Evolutionary conservation across 2,329 filamentous ascomycete genomes (phyloP).

Genomic region (Tolypocladium tropicale): DNA sequence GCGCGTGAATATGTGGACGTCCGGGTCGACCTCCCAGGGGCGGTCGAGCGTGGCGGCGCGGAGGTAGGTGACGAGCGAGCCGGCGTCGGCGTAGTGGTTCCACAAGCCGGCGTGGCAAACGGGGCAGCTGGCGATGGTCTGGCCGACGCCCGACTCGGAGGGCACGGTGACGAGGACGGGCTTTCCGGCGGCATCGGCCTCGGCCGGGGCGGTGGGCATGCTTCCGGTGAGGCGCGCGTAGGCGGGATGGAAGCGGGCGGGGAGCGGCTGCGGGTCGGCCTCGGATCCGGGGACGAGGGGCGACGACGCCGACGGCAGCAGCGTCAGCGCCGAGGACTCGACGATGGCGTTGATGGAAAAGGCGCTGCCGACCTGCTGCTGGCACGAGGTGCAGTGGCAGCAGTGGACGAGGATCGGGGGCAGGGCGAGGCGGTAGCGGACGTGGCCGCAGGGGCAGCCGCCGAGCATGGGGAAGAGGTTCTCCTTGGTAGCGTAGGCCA

Average conservation of each 20-base stretch:
- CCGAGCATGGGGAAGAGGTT: constrained; percentile 20
- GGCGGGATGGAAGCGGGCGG: background rate
- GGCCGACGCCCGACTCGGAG: constrained; percentile 27
- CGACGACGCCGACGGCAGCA: constrained; percentile 2
- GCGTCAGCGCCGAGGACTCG: constrained; percentile 24
- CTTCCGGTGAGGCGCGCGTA: constrained; percentile 12
- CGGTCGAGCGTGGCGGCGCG: constrained; percentile 34
- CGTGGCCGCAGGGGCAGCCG: constrained; percentile 59
- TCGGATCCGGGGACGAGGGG: background rate
- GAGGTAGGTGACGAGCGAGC: constrained; percentile 23
- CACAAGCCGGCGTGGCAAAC: constrained; percentile 29
- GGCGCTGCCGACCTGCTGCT: constrained; percentile 30
- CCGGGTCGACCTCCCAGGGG: constrained; percentile 25
- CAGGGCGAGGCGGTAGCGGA: constrained; percentile 55
- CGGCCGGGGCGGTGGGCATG: background rate
- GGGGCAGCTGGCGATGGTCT: constrained; percentile 31
- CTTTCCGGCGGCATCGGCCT: background rate
- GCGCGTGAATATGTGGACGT: constrained; percentile 33
- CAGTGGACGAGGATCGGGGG: constrained; percentile 36
- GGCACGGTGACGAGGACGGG: constrained; percentile 21
- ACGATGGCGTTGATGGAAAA: constrained; percentile 31
- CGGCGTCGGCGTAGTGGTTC: constrained; percentile 26
- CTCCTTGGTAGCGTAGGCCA: constrained; percentile 13
- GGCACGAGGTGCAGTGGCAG: constrained; percentile 37
- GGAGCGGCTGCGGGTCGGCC: background rate